A percentile compares a stretch with the other conserved stretches of the same genome.
These are phyloP conservation scores for Alternaria viburni DNA, from an alignment of 2,329 filamentous ascomycete species.

Conservation along the genomic window DNA sequence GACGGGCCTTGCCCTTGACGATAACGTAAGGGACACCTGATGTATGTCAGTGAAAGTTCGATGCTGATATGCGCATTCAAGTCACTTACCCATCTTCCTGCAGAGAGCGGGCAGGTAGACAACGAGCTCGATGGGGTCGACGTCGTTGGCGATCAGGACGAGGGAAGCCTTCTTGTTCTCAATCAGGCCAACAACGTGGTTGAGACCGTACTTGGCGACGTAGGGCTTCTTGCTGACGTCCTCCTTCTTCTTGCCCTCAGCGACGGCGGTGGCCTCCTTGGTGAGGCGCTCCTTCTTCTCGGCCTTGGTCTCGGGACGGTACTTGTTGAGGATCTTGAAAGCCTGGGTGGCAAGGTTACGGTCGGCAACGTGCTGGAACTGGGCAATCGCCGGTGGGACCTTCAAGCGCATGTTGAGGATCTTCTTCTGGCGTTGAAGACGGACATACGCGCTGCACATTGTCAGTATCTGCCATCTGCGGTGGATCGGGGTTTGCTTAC, in stretches of 20 bases:
- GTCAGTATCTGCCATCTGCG: background rate
- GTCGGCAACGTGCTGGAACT: constrained; percentile 92
- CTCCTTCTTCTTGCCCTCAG: constrained; percentile 99
- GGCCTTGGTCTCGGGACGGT: constrained; percentile 97
- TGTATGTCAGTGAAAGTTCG: background rate
- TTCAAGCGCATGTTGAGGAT: constrained; percentile 98
- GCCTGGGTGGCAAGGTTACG: constrained; percentile 79
- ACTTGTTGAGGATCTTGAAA: constrained; percentile 99
- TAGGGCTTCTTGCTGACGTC: constrained; percentile 98
- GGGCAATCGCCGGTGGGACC: constrained; percentile 94
- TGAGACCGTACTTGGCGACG: constrained; percentile 98
- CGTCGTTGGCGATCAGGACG: constrained; percentile 98
- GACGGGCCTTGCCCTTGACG: constrained; percentile 99
- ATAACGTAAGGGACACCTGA: constrained; percentile 83
- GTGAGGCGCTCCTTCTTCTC: constrained; percentile 99
- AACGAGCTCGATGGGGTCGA: constrained; percentile 99
- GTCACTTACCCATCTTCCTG: constrained; percentile 99
- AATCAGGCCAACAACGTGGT: constrained; percentile 75
- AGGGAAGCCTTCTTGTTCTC: constrained; percentile 98
- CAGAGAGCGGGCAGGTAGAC: constrained; percentile 99
- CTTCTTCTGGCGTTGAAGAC: constrained; percentile 93
- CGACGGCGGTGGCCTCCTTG: constrained; percentile 96
- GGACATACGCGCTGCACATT: constrained; percentile 70
- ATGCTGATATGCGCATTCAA: too few species aligned
- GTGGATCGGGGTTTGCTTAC: background rate